A percentile compares a stretch with the other conserved stretches of the same genome.
Evolutionary conservation across 306 rosid species (phyloP).

Genomic region (Castanea crenata): DNA sequence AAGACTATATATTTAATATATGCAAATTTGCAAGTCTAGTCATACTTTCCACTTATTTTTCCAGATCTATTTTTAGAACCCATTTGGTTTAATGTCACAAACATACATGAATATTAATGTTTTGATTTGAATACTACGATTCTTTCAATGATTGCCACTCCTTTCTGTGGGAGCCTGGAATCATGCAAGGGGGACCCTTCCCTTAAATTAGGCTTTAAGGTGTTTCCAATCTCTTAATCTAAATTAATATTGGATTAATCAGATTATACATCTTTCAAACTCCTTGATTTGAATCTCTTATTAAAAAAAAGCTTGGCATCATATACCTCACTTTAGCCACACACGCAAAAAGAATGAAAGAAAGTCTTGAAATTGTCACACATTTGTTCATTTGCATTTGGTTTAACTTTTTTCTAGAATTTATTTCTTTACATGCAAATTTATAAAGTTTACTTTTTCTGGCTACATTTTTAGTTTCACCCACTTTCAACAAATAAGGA

Average conservation of each 20-base stretch:
- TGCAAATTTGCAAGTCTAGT: constrained; percentile 16
- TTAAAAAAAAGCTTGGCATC: constrained; percentile 21
- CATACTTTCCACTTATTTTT: constrained; percentile 25
- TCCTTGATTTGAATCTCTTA: constrained; percentile 23
- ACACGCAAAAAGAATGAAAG: background rate
- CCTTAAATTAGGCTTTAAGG: constrained; percentile 51
- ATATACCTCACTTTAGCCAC: background rate
- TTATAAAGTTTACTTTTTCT: no score
- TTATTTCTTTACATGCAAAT: no score
- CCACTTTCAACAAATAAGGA: no score
- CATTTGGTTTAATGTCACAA: constrained; percentile 18
- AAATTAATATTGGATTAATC: constrained; percentile 35
- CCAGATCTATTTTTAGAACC: background rate
- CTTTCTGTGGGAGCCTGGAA: constrained; percentile 31
- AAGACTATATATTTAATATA: background rate
- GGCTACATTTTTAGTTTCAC: no score
- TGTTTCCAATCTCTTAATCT: constrained; percentile 28
- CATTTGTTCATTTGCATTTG: background rate
- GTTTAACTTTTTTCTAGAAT: no score
- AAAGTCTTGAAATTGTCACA: background rate
- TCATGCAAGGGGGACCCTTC: constrained; percentile 46
- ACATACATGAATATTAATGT: constrained; percentile 6
- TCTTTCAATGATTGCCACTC: constrained; percentile 69
- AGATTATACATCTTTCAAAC: constrained; percentile 49
- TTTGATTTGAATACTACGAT: constrained; percentile 32